Conservation (phyloP, 257 asterid genomes). For the Fraxinus pennsylvanica region DNA sequence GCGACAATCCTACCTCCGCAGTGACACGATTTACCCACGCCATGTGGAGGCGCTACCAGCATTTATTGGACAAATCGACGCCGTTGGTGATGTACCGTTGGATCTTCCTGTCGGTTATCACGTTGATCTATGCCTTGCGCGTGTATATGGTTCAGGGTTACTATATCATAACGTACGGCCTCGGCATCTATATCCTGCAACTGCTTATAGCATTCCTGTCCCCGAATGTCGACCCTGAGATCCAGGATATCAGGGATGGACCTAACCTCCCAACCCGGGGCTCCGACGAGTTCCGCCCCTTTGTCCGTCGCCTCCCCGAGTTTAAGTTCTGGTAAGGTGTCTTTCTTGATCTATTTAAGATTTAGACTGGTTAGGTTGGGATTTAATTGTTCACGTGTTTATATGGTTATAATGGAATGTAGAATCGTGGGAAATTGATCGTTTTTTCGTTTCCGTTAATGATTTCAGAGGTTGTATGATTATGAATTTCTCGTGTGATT, state of each 20-base stretch:
- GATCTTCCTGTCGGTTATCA: slow-evolving; percentile 66
- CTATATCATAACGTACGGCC: slow-evolving; percentile 88
- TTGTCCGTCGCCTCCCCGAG: slow-evolving; percentile 97
- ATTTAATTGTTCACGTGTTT: neutral
- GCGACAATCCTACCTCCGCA: slow-evolving; percentile 36
- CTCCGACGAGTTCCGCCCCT: slow-evolving; percentile 98
- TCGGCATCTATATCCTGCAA: slow-evolving; percentile 90
- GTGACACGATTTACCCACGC: slow-evolving; percentile 51
- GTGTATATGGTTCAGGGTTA: slow-evolving; percentile 72
- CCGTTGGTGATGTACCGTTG: slow-evolving; percentile 81
- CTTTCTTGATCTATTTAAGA: neutral
- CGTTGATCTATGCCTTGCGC: slow-evolving; percentile 67
- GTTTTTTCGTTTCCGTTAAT: neutral
- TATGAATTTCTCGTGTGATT: neutral
- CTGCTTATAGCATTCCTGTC: slow-evolving; percentile 88
- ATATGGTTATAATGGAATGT: neutral
- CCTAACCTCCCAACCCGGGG: slow-evolving; percentile 88
- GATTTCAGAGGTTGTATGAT: neutral
- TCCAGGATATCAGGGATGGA: slow-evolving; percentile 55
- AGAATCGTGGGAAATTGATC: neutral
- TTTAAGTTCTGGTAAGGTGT: slow-evolving; percentile 84
- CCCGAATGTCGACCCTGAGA: slow-evolving; percentile 99
- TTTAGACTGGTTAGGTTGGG: neutral
- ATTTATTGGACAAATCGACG: slow-evolving; percentile 81
- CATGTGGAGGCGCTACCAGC: slow-evolving; percentile 76